Conservation (phyloP, 78 protist genomes). For the Tieghemostelium lacteum region DNA sequence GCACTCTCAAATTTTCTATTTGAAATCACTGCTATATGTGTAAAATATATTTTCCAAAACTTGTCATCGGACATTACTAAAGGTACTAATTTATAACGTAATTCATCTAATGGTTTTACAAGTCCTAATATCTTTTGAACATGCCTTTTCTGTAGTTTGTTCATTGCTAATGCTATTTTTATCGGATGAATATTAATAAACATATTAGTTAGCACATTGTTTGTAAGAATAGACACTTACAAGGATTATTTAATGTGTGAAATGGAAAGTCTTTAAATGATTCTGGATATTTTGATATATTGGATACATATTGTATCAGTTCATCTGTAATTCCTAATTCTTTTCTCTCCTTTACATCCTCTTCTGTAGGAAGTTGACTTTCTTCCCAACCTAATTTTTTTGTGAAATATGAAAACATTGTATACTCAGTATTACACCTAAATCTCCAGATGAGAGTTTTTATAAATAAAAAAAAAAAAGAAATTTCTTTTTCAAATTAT, state of each 20-base stretch:
- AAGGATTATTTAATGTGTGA: conserved; percentile 39
- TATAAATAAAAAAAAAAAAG: too few species aligned
- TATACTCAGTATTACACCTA: too few species aligned
- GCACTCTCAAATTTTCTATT: conserved; percentile 5
- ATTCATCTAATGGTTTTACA: conserved; percentile 43
- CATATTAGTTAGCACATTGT: too few species aligned
- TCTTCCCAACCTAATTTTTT: not conserved
- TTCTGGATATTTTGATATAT: conserved; percentile 56
- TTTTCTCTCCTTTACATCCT: conserved; percentile 28
- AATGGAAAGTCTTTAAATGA: conserved; percentile 68
- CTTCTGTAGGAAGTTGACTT: not conserved
- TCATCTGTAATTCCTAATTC: conserved; percentile 65
- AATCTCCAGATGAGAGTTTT: too few species aligned
- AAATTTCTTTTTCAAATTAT: too few species aligned
- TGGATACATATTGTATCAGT: conserved; percentile 37
- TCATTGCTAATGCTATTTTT: conserved; percentile 20
- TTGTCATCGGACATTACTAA: conserved; percentile 38
- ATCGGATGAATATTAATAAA: too few species aligned
- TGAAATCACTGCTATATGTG: conserved; percentile 42
- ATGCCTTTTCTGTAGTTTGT: conserved; percentile 40
- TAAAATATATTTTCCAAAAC: conserved; percentile 73
- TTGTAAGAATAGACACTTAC: too few species aligned
- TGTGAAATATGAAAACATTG: not conserved
- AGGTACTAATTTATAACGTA: conserved; percentile 44
- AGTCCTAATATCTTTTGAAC: conserved; percentile 48